These are phyloP conservation scores for Cucurbita moschata DNA, from an alignment of 306 rosid species.

Conservation along the genomic window DNA sequence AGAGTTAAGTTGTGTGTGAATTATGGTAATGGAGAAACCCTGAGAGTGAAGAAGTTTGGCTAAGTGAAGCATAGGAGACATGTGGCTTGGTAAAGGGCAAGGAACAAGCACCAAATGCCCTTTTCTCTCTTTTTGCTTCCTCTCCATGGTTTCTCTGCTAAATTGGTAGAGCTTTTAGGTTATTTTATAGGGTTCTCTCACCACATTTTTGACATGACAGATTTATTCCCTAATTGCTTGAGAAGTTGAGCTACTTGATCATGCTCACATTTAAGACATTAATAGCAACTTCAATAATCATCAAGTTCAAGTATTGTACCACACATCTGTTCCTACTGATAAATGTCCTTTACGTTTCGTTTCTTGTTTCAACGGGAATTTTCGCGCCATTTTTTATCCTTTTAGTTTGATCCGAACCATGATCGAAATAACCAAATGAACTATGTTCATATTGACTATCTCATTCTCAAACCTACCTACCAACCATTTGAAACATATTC, in stretches of 20 bases:
- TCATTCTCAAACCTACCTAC: too few species aligned
- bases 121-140: neutral
- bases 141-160: slow-evolving; percentile 3
- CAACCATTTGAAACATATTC: too few species aligned
- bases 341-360: too few species aligned
- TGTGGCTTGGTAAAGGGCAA: slow-evolving; percentile 15
- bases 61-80: slow-evolving; percentile 19
- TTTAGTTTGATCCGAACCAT: too few species aligned
- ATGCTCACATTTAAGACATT: neutral
- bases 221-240: neutral
- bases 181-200: slow-evolving; percentile 1
- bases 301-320: neutral
- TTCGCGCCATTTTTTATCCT: too few species aligned
- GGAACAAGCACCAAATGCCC: slow-evolving; percentile 12
- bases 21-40: slow-evolving; percentile 22
- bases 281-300: neutral
- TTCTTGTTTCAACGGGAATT: too few species aligned
- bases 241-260: neutral
- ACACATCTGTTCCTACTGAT: neutral
- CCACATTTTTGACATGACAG: slow-evolving; percentile 1
- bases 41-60: slow-evolving; percentile 17
- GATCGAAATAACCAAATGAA: too few species aligned
- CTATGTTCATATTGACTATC: too few species aligned
- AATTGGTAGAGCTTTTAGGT: neutral
- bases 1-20: slow-evolving; percentile 15